These are phyloP conservation scores for Oryza longistaminata DNA, from an alignment of 176 grass and related monocot genomes.

Conservation along the genomic window DNA sequence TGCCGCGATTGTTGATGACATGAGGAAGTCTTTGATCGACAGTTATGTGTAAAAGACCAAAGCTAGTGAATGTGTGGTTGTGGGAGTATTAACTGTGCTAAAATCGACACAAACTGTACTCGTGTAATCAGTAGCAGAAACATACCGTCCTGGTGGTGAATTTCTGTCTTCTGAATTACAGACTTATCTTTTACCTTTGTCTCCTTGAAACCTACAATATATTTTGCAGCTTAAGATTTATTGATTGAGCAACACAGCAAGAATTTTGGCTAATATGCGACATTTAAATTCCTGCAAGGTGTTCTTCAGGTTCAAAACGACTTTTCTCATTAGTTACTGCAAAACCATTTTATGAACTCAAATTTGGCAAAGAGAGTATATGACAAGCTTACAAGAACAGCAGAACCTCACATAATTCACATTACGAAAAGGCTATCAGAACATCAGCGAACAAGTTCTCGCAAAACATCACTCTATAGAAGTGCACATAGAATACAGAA, in stretches of 20 bases:
- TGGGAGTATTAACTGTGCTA: slow-evolving; percentile 18
- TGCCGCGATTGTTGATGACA: slow-evolving; percentile 71
- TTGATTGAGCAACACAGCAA: background rate
- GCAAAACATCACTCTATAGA: background rate
- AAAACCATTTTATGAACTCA: background rate
- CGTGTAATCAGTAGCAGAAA: slow-evolving; percentile 3
- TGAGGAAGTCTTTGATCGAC: slow-evolving; percentile 95
- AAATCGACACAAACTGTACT: slow-evolving; percentile 9
- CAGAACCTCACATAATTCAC: background rate
- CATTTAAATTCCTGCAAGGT: background rate
- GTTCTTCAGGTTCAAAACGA: background rate
- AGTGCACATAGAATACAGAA: background rate
- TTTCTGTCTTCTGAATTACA: slow-evolving; percentile 22
- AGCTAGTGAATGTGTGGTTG: background rate
- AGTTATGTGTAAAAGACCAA: slow-evolving; percentile 66
- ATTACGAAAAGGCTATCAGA: background rate
- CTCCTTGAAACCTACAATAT: background rate
- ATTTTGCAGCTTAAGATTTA: background rate
- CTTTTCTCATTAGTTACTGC: background rate
- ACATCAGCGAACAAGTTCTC: background rate
- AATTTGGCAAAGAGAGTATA: background rate
- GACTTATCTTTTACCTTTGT: background rate
- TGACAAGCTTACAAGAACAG: background rate
- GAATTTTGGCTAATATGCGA: background rate
- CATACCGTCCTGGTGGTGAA: background rate